Evolutionary conservation across 768 basidiomycete species (phyloP).

Genomic region (Termitomyces bulborhizus): DNA sequence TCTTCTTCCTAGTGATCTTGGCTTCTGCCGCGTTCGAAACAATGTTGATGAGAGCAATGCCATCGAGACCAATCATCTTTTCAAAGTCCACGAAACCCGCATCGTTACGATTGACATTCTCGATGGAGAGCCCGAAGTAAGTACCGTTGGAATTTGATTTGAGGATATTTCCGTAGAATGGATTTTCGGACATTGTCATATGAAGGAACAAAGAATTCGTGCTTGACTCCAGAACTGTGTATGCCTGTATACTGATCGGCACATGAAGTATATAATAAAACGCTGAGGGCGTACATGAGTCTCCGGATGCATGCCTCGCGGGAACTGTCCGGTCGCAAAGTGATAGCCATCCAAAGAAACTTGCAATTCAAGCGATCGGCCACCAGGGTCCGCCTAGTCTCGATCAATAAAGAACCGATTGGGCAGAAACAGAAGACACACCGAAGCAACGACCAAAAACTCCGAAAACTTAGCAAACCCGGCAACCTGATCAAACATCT

Average conservation of each 20-base stretch:
- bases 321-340: slow-evolving; percentile 87
- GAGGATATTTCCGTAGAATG: slow-evolving; percentile 85
- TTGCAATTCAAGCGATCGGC: slow-evolving; percentile 69
- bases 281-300: slow-evolving; percentile 63
- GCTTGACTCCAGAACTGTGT: slow-evolving; percentile 91
- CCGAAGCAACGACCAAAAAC: slow-evolving; percentile 86
- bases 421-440: slow-evolving; percentile 27
- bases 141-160: slow-evolving; percentile 99
- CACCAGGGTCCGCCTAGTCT: slow-evolving; percentile 42
- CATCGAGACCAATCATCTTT: slow-evolving; percentile 94
- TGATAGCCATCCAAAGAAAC: slow-evolving; percentile 87
- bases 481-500: slow-evolving; percentile 81
- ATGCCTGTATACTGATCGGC: slow-evolving; percentile 46
- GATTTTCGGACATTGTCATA: slow-evolving; percentile 84
- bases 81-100: slow-evolving; percentile 94
- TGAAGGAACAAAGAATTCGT: slow-evolving; percentile 94
- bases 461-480: slow-evolving; percentile 98
- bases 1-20: slow-evolving; percentile 61
- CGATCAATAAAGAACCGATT: slow-evolving; percentile 1
- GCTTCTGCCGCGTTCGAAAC: slow-evolving; percentile 82
- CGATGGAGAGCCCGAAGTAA: slow-evolving; percentile 83
- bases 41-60: slow-evolving; percentile 90
- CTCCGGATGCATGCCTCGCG: slow-evolving; percentile 82
- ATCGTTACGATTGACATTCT: slow-evolving; percentile 87
- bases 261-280: not conserved